Base-by-base conservation (phyloP, 2,329 filamentous ascomycete species). In the Aspergillus brunneoviolaceus region DNA sequence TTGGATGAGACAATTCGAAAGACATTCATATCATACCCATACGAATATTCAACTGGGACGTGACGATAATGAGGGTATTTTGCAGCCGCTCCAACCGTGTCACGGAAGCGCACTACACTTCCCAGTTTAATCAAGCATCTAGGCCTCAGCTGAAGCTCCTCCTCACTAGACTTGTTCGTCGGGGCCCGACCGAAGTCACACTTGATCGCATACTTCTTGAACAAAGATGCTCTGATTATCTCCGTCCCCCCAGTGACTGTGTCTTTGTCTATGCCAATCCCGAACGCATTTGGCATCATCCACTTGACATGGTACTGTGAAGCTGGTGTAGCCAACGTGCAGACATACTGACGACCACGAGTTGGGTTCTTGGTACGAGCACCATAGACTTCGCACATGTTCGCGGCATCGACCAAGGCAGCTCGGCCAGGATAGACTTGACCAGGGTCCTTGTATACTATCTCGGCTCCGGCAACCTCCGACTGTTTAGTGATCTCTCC, bases 11-110 rank as follows among this genome's bases (percentile, higher is more conserved):
- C 74, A 55, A 87, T 75, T 12, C 80, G 77, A 64, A 82, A 85
- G 2, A 85, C 78, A 61, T 87, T 87, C 63, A 87, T 70, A 64
- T 88, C 85, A 67, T 83, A 85, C 1, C 84, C 84, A 47, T 82
- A 73, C 9, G 79, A 81, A 23, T 81, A 75, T 3, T 77, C 77
- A 10, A 79, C 72, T 25, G 81, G 74, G 29, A 85, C 77, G 21
- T 75, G 74, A 14, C 73, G 72, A 48, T 84, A 70, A 51, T 73
- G 74, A 55, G 80, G 75, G 65, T 86, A 86, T 64, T 85, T 86
- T 42, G 77, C 70, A 25, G 78, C 77, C 5, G 84, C 84, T 45
- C 68, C 77, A 2, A 77, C 69, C 2, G 82, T 69, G 66, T 87
- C 83, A 57, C 80, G 81, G 73, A 87, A 87, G 23, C 80, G 76